A percentile compares a stretch with the other conserved stretches of the same genome.
These are phyloP conservation scores for Kappamyces sp. DNA, from an alignment of 192 early-diverging fungal species.

Conservation along the genomic window DNA sequence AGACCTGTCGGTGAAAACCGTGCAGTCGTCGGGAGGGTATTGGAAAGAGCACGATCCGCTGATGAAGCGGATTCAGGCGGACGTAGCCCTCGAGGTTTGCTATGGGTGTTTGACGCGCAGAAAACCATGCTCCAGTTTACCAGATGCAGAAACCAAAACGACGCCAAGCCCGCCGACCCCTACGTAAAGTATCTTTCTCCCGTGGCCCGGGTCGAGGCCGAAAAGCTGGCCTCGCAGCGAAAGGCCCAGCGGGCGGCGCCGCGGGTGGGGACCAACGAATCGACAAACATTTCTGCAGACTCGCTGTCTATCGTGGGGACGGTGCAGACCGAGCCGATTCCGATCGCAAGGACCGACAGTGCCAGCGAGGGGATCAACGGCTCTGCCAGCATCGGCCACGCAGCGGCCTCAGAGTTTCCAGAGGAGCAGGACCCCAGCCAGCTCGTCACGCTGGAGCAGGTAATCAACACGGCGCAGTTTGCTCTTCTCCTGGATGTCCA, in stretches of 20 bases:
- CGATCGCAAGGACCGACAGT: neutral
- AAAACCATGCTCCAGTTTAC: constrained; percentile 20
- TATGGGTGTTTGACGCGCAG: constrained; percentile 5
- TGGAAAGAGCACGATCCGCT: constrained; percentile 19
- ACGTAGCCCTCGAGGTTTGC: constrained; percentile 47
- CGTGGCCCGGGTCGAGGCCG: constrained; percentile 22
- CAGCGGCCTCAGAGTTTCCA: too few relatives aligned
- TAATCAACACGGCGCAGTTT: constrained; percentile 25
- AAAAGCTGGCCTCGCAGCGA: constrained; percentile 8
- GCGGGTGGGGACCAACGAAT: neutral
- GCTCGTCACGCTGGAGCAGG: constrained; percentile 20
- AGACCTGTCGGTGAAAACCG: neutral
- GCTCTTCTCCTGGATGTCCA: constrained; percentile 37
- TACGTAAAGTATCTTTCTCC: constrained; percentile 27
- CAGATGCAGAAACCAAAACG: neutral
- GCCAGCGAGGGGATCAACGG: neutral
- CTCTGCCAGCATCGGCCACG: neutral
- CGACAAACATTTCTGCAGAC: neutral
- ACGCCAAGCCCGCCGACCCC: constrained; percentile 15
- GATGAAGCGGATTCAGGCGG: constrained; percentile 39
- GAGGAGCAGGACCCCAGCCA: neutral
- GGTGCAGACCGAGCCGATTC: constrained; percentile 1
- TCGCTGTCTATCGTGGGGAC: constrained; percentile 1
- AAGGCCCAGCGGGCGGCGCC: neutral
- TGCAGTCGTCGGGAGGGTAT: neutral